phyloP scores from a whole-genome alignment of 2,329 filamentous ascomycete genomes.

The Phyllosticta capitalensis region DNA sequence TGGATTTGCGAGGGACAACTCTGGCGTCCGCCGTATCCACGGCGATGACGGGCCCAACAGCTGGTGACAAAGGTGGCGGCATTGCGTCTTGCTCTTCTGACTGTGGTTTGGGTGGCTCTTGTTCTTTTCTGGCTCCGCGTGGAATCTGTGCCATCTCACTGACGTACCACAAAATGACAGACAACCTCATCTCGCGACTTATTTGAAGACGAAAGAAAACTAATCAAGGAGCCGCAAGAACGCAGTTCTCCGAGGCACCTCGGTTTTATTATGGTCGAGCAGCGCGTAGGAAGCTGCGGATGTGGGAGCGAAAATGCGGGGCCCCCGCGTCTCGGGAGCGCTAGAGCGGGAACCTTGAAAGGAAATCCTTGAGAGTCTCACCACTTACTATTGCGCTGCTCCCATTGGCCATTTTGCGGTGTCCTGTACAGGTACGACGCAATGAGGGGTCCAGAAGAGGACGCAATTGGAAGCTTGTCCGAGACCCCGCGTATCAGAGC shows the following conservation, averaged over 20 bases:
- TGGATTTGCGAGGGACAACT: not conserved
- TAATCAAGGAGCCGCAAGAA: not conserved
- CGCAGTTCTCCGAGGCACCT: not conserved
- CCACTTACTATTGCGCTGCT: not conserved
- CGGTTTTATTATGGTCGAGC: not conserved
- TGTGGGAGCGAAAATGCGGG: not conserved
- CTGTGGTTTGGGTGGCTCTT: too few species aligned
- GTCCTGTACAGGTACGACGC: not conserved
- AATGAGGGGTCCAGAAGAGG: not conserved
- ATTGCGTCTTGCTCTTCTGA: not conserved
- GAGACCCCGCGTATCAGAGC: not conserved
- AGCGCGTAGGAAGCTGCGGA: not conserved
- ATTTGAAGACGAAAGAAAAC: not conserved
- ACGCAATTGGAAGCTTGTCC: not conserved
- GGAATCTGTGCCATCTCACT: not conserved
- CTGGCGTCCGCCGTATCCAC: not conserved
- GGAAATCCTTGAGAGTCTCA: not conserved
- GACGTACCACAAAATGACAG: not conserved
- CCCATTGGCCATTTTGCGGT: not conserved
- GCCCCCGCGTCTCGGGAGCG: not conserved
- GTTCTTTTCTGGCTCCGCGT: not conserved
- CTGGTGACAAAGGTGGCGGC: not conserved
- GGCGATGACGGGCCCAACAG: not conserved
- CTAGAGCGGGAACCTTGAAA: not conserved
- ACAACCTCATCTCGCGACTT: not conserved